A percentile compares a stretch with the other conserved stretches of the same genome.
These are phyloP conservation scores for Piper longum DNA, from an alignment of 164 flowering plant genomes.

Conservation along the genomic window DNA sequence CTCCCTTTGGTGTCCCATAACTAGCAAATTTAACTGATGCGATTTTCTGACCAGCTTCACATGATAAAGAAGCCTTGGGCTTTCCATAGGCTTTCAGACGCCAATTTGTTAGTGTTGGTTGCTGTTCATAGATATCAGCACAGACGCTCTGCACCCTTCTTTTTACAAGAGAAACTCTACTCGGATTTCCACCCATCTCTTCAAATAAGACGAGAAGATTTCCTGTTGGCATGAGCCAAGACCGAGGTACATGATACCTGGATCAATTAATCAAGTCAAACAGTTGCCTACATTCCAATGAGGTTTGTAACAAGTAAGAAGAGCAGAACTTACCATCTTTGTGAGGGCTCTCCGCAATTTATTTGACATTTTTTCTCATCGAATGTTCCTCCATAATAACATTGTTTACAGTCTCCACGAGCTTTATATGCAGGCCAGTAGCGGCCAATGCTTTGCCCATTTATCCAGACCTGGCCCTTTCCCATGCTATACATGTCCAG, in stretches of 20 bases:
- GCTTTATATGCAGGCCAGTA: constrained; percentile 76
- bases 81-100: constrained; percentile 57
- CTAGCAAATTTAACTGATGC: constrained; percentile 86
- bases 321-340: constrained; percentile 39
- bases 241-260: constrained; percentile 74
- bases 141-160: constrained; percentile 66
- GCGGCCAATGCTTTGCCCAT: constrained; percentile 68
- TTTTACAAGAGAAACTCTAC: constrained; percentile 52
- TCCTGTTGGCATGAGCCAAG: constrained; percentile 62
- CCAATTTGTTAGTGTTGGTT: constrained; percentile 56
- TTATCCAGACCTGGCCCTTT: constrained; percentile 87
- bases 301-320: not conserved
- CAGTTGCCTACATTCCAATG: not conserved
- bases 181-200: constrained; percentile 70
- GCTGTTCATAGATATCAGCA: constrained; percentile 79
- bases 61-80: constrained; percentile 72
- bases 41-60: constrained; percentile 76
- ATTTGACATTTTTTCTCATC: constrained; percentile 39
- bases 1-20: constrained; percentile 88
- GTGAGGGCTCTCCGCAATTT: constrained; percentile 57
- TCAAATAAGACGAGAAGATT: constrained; percentile 73
- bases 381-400: constrained; percentile 52
- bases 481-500: constrained; percentile 76
- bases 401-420: constrained; percentile 37
- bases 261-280: constrained; percentile 4